These are phyloP conservation scores for Botrytis fragariae DNA, from an alignment of 2,329 filamentous ascomycete genomes.

Conservation along the genomic window DNA sequence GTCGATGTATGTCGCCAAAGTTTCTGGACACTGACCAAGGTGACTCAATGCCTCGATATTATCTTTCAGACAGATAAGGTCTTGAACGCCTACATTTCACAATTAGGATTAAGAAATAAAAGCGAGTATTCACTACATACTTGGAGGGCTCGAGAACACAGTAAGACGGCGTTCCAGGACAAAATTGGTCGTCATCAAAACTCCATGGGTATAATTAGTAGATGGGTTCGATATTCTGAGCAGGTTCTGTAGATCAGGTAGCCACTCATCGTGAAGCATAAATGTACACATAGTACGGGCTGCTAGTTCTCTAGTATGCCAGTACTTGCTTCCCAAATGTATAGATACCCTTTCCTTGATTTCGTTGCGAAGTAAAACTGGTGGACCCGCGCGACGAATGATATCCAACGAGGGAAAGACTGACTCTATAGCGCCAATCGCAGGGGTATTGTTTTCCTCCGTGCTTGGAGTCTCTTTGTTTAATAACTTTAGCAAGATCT, in stretches of 20 bases:
- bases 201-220: slow-evolving; percentile 58
- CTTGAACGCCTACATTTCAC: slow-evolving; percentile 4
- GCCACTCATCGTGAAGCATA: slow-evolving; percentile 52
- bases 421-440: slow-evolving; percentile 57
- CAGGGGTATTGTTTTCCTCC: slow-evolving; percentile 27
- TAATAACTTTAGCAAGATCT: slow-evolving; percentile 62
- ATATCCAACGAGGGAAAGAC: slow-evolving; percentile 85
- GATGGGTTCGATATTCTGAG: slow-evolving; percentile 35
- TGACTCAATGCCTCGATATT: neutral
- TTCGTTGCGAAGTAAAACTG: slow-evolving; percentile 52
- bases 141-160: slow-evolving; percentile 44
- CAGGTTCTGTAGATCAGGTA: slow-evolving; percentile 41
- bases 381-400: slow-evolving; percentile 68
- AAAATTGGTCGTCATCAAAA: slow-evolving; percentile 55
- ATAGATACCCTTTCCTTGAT: slow-evolving; percentile 58
- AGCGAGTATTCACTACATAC: slow-evolving; percentile 39
- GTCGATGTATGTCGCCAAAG: slow-evolving; percentile 40
- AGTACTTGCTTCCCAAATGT: slow-evolving; percentile 67
- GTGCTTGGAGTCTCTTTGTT: slow-evolving; percentile 34
- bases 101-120: neutral
- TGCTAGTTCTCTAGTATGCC: slow-evolving; percentile 80
- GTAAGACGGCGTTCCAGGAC: slow-evolving; percentile 54
- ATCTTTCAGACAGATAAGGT: slow-evolving; percentile 11
- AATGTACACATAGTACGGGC: slow-evolving; percentile 69
- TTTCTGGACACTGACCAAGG: slow-evolving; percentile 10